phyloP scores from a whole-genome alignment of 2,329 filamentous ascomycete genomes.

The Fusarium annulatum region DNA sequence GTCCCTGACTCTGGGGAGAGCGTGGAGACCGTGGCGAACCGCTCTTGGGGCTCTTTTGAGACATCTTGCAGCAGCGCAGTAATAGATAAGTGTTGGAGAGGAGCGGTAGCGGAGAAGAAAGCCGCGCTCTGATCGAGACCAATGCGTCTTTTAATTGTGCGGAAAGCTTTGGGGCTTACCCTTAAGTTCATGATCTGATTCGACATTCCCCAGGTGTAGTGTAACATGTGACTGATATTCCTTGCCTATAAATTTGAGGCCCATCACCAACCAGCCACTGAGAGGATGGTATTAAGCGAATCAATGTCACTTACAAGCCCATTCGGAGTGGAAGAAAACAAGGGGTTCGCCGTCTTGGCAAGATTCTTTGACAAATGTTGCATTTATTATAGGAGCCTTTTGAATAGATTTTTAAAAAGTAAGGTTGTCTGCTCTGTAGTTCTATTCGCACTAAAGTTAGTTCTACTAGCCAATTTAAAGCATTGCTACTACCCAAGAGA shows the following conservation, averaged over 20 bases:
- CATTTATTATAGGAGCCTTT: not conserved
- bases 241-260: not conserved
- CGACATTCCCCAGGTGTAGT: not conserved
- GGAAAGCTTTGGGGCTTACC: not conserved
- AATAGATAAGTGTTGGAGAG: not conserved
- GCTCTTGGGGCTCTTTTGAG: slow-evolving; percentile 5
- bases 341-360: not conserved
- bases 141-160: slow-evolving; percentile 2
- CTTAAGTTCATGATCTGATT: slow-evolving; percentile 14
- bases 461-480: too few species aligned
- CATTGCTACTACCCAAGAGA: not conserved
- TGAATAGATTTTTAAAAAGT: not conserved
- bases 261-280: not conserved
- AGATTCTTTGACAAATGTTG: not conserved
- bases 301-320: not conserved
- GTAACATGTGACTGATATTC: not conserved
- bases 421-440: not conserved
- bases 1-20: not conserved
- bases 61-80: not conserved
- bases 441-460: too few species aligned
- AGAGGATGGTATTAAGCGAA: not conserved
- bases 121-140: not conserved
- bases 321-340: not conserved
- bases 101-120: not conserved
- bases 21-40: not conserved